A percentile compares a stretch with the other conserved stretches of the same genome.
Conservation (phyloP, 148 eudicot genomes). For the Spergularia bocconei region DNA sequence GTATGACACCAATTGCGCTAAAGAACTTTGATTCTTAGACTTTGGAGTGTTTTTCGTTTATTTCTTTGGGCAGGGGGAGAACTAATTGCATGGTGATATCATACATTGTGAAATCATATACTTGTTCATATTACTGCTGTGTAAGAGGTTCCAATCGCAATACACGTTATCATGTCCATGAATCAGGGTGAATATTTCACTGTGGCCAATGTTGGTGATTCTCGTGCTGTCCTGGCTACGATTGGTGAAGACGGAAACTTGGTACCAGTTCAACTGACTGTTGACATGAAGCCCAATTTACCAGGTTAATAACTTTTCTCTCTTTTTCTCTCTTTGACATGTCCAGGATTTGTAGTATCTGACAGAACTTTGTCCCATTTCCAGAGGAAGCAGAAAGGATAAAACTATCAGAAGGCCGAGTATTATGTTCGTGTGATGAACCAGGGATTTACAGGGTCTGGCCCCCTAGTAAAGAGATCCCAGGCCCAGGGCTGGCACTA, state of each 20-base stretch:
- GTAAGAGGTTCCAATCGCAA: conserved; percentile 10
- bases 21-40: conserved; percentile 5
- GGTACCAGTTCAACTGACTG: conserved; percentile 66
- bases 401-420: conserved; percentile 48
- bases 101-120: conserved; percentile 2
- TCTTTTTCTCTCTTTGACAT: neutral
- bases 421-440: conserved; percentile 57
- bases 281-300: conserved; percentile 71
- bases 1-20: neutral
- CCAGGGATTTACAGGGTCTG: conserved; percentile 73
- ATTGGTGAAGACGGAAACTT: conserved; percentile 48
- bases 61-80: conserved; percentile 13
- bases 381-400: conserved; percentile 73
- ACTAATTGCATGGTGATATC: conserved; percentile 12
- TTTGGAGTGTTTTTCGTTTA: neutral
- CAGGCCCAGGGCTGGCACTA: conserved; percentile 74
- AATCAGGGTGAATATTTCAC: conserved; percentile 57
- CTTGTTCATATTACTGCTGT: conserved; percentile 18
- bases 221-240: conserved; percentile 75
- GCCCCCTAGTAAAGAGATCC: conserved; percentile 44
- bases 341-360: neutral
- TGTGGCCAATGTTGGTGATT: conserved; percentile 77
- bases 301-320: conserved; percentile 45
- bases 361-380: neutral
- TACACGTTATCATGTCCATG: conserved; percentile 15